Conservation (phyloP, 106 monocot genomes). For the Allium fistulosum region DNA sequence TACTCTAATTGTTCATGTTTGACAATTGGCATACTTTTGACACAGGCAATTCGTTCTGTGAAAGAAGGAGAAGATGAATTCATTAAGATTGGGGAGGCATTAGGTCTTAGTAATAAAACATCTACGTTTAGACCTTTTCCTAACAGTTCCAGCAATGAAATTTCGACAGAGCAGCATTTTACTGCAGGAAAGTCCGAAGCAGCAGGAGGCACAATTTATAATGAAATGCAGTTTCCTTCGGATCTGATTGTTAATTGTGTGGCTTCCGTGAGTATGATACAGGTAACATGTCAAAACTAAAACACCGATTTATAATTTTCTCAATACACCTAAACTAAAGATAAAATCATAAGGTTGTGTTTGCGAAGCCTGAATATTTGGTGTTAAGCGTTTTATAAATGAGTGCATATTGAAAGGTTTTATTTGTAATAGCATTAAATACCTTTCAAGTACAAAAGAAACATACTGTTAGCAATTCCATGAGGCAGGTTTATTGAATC, state of each 20-base stretch:
- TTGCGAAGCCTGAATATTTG: no score
- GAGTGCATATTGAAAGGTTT: no score
- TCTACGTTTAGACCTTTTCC: constrained; percentile 38
- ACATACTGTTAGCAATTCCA: no score
- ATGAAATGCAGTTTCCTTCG: constrained; percentile 45
- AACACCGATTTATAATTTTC: no score
- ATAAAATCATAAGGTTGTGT: no score
- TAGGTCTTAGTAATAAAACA: constrained; percentile 41
- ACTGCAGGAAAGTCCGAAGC: constrained; percentile 22
- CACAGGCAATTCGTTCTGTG: constrained; percentile 50
- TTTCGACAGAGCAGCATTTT: constrained; percentile 24
- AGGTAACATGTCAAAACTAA: constrained; percentile 33
- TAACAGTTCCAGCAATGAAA: constrained; percentile 27
- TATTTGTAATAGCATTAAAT: no score
- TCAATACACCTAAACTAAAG: no score
- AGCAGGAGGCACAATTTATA: constrained; percentile 6
- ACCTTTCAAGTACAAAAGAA: no score
- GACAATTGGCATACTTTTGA: no score
- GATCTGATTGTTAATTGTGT: constrained; percentile 83
- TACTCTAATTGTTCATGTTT: no score
- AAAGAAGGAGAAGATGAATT: constrained; percentile 77
- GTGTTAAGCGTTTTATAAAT: no score
- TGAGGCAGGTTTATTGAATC: no score
- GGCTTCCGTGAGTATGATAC: constrained; percentile 73
- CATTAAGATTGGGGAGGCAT: constrained; percentile 60